Evolutionary conservation across 164 flowering plant genomes (phyloP).

Genomic region (Macadamia tetraphylla): DNA sequence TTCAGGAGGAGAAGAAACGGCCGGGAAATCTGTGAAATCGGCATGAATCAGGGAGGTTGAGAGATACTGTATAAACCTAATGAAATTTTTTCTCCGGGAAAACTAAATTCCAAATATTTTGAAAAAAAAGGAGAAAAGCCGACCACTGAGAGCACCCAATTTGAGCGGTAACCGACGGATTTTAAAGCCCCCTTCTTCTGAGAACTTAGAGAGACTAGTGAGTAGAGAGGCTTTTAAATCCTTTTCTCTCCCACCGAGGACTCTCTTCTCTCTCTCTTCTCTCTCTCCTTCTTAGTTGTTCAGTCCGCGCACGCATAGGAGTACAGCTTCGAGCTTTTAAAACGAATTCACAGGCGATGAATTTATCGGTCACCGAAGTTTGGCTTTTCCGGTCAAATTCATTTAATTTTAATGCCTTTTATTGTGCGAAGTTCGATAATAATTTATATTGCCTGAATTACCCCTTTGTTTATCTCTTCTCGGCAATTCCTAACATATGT

Average conservation of each 20-base stretch:
- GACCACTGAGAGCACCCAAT: not conserved
- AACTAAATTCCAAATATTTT: not conserved
- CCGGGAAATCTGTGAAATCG: slow-evolving; percentile 18
- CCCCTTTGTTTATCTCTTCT: not conserved
- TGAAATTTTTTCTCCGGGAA: not conserved
- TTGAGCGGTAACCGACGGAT: slow-evolving; percentile 14
- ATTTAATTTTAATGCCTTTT: not conserved
- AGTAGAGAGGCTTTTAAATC: slow-evolving; percentile 5
- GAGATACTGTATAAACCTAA: not conserved
- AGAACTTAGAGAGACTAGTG: not conserved
- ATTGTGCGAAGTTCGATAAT: not conserved
- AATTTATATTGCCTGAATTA: not conserved
- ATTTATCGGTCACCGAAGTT: not conserved
- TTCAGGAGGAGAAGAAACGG: slow-evolving; percentile 9
- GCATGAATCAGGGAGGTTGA: slow-evolving; percentile 17
- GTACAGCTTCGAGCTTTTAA: slow-evolving; percentile 10
- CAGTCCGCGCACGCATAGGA: slow-evolving; percentile 10
- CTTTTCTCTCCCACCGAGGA: slow-evolving; percentile 7
- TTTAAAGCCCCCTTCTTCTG: slow-evolving; percentile 12
- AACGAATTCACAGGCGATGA: not conserved
- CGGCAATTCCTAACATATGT: not conserved
- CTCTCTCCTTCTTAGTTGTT: not conserved
- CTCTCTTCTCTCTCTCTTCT: not conserved
- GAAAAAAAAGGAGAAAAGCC: not conserved
- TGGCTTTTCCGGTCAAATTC: not conserved